These are phyloP conservation scores for Penicillium bialowiezense DNA, from an alignment of 495 filamentous ascomycete genomes.

Conservation along the genomic window DNA sequence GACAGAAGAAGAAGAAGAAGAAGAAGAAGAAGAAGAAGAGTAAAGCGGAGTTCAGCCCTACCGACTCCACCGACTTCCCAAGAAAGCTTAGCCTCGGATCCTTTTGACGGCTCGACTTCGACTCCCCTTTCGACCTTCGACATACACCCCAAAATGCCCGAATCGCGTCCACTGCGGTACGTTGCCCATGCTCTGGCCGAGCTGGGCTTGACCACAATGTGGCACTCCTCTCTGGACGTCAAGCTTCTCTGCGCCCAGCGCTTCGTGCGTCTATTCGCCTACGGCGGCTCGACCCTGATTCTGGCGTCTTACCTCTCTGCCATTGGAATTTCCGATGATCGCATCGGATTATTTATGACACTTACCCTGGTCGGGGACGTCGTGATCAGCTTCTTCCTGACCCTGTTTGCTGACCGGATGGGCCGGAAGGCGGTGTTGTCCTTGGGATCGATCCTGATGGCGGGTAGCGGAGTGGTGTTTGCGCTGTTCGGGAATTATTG, in stretches of 20 bases:
- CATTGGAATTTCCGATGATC: conserved; percentile 62
- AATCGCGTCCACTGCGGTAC: not conserved
- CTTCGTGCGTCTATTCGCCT: conserved; percentile 76
- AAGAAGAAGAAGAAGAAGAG: no score
- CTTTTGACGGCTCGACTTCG: no score
- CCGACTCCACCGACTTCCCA: not conserved
- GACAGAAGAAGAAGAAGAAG: not conserved
- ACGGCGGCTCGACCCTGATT: conserved; percentile 72
- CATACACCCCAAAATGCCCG: no score
- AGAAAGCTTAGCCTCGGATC: not conserved
- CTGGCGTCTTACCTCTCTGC: conserved; percentile 68
- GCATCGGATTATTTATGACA: conserved; percentile 87
- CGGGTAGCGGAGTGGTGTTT: conserved; percentile 65
- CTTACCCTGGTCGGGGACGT: conserved; percentile 80
- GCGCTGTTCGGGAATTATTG: conserved; percentile 68
- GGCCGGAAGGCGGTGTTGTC: conserved; percentile 69
- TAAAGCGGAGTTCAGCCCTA: no score
- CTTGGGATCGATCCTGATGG: conserved; percentile 67
- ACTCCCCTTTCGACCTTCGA: no score
- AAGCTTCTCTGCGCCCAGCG: conserved; percentile 73
- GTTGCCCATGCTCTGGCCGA: conserved; percentile 27
- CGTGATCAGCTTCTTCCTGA: conserved; percentile 70
- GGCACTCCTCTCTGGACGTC: conserved; percentile 53
- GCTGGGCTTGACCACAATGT: conserved; percentile 40
- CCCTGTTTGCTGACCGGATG: conserved; percentile 69